Conservation (phyloP, 1,284 basidiomycete species). For the Moesziomyces parantarcticus region DNA sequence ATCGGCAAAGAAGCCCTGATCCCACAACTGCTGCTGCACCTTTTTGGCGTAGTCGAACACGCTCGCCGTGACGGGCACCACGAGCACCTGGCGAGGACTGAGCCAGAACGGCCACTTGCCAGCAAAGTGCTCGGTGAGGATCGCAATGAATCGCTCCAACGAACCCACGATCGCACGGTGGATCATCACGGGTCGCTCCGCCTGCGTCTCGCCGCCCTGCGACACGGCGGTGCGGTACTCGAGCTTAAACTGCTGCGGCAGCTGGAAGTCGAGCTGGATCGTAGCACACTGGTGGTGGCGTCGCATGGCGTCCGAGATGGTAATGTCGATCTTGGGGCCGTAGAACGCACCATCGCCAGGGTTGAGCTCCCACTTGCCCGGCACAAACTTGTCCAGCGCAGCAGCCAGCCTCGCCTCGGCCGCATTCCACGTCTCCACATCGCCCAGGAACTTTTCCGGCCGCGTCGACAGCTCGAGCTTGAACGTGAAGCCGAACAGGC, state of each 20-base stretch:
- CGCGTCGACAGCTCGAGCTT: constrained; percentile 93
- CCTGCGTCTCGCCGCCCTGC: constrained; percentile 68
- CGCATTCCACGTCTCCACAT: constrained; percentile 86
- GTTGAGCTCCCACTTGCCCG: constrained; percentile 92
- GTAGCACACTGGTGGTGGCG: constrained; percentile 95
- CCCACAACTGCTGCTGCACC: constrained; percentile 77
- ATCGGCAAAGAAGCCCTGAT: constrained; percentile 84
- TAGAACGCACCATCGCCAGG: constrained; percentile 89
- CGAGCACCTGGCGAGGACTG: constrained; percentile 90
- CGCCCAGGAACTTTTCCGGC: constrained; percentile 92
- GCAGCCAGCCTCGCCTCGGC: constrained; percentile 90
- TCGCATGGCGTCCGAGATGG: constrained; percentile 89
- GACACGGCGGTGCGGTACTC: constrained; percentile 78
- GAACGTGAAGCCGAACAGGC: constrained; percentile 97
- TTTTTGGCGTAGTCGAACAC: constrained; percentile 88
- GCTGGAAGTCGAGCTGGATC: constrained; percentile 98
- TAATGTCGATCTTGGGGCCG: constrained; percentile 88
- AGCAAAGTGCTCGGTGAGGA: constrained; percentile 95
- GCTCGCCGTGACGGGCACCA: constrained; percentile 90
- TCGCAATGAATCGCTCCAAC: constrained; percentile 95
- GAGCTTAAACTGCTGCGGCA: constrained; percentile 97
- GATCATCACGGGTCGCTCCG: constrained; percentile 93
- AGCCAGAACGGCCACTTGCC: constrained; percentile 99
- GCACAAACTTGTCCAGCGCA: constrained; percentile 86
- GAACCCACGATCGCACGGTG: constrained; percentile 96